Percentiles rank a stretch among this genome's conserved stretches.
These are phyloP conservation scores for Aspergillus hortae DNA, from an alignment of 2,329 filamentous ascomycete species.

Conservation along the genomic window DNA sequence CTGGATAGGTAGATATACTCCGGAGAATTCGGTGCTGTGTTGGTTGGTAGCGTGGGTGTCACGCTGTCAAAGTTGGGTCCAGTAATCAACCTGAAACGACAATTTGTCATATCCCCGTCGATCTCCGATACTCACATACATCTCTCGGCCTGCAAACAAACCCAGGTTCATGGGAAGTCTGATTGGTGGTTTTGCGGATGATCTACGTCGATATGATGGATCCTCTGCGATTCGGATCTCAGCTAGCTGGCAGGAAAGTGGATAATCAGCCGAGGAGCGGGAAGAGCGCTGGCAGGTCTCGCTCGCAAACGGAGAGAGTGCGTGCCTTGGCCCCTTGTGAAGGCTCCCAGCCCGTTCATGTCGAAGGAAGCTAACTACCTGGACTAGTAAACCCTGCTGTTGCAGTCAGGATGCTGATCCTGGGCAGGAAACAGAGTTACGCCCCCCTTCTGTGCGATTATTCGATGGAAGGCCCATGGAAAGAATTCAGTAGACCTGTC, in stretches of 20 bases:
- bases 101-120: not conserved
- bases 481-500: constrained; percentile 4
- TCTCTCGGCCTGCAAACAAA: not conserved
- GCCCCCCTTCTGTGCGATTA: too few relatives aligned
- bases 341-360: too few relatives aligned
- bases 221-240: not conserved
- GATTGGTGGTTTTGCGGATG: not conserved
- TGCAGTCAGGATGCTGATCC: too few relatives aligned
- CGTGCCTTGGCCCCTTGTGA: too few relatives aligned
- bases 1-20: too few relatives aligned
- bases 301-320: too few relatives aligned
- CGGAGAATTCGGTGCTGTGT: too few relatives aligned
- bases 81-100: not conserved
- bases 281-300: not conserved
- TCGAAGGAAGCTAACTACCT: too few relatives aligned
- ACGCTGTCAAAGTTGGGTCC: not conserved
- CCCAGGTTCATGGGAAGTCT: not conserved
- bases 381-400: too few relatives aligned
- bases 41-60: not conserved
- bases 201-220: not conserved
- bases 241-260: too few relatives aligned
- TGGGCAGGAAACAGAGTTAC: too few relatives aligned
- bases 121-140: not conserved
- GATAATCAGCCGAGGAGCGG: not conserved
- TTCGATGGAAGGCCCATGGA: constrained; percentile 1